Conservation (phyloP, 148 eudicot species). For the Limonium bicolor region DNA sequence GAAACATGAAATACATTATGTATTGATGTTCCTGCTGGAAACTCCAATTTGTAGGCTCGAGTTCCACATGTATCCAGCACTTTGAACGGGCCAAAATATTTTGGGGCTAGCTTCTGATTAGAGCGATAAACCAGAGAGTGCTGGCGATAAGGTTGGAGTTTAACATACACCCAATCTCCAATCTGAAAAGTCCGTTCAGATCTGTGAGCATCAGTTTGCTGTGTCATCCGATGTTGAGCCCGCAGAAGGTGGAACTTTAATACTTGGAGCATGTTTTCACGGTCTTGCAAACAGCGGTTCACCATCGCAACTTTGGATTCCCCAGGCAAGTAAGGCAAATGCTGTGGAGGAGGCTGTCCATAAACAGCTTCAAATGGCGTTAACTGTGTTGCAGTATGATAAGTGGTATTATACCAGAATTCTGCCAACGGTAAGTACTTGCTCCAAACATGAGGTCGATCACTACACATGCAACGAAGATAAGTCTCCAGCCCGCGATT, state of each 20-base stretch:
- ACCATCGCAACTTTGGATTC: too few species aligned
- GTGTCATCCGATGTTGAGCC: neutral
- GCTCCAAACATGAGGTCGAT: neutral
- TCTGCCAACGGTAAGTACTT: neutral
- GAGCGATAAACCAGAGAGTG: too few species aligned
- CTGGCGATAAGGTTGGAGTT: neutral
- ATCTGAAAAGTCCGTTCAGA: neutral
- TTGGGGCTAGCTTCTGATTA: too few species aligned
- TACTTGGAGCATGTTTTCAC: neutral
- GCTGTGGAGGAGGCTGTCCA: neutral
- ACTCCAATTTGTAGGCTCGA: too few species aligned
- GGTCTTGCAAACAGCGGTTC: too few species aligned
- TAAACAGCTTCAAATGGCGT: conserved; percentile 1
- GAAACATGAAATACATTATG: too few species aligned
- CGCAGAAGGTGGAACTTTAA: neutral
- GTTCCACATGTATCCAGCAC: too few species aligned
- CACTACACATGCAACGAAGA: neutral
- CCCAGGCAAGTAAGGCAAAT: neutral
- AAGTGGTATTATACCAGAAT: neutral
- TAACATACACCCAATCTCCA: neutral
- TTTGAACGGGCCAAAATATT: too few species aligned
- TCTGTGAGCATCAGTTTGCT: neutral
- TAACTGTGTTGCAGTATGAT: neutral
- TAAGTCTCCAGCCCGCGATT: neutral
- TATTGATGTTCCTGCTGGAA: too few species aligned